phyloP scores from a whole-genome alignment of 768 basidiomycete species.

The Xerocomus brunneocitrinus region DNA sequence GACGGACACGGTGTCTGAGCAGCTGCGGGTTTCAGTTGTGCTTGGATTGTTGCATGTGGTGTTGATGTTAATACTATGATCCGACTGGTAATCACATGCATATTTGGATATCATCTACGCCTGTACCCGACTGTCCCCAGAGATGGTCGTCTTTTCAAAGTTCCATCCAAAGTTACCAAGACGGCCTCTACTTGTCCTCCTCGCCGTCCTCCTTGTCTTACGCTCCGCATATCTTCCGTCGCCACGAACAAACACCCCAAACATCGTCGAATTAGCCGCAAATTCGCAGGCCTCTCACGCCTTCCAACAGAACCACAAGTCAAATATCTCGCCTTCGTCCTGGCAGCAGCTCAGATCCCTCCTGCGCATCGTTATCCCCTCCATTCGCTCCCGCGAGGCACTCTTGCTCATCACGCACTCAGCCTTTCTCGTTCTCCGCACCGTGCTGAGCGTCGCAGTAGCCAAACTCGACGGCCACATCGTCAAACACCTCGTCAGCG shows the following conservation, averaged over 20 bases:
- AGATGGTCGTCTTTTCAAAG: slow-evolving; percentile 19
- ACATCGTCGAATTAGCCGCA: slow-evolving; percentile 57
- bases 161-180: neutral
- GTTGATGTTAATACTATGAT: slow-evolving; percentile 9
- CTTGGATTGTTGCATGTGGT: slow-evolving; percentile 40
- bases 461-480: slow-evolving; percentile 87
- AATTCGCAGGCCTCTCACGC: too few species aligned
- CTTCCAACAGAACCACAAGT: too few species aligned
- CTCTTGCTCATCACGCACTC: slow-evolving; percentile 75
- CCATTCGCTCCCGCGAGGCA: slow-evolving; percentile 61
- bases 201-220: slow-evolving; percentile 47
- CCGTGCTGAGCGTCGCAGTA: slow-evolving; percentile 82
- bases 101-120: neutral
- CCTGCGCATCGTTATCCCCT: slow-evolving; percentile 64
- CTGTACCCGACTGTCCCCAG: too few species aligned
- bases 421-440: slow-evolving; percentile 78
- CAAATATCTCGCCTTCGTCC: too few species aligned
- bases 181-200: slow-evolving; percentile 37
- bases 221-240: slow-evolving; percentile 37
- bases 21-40: slow-evolving; percentile 32
- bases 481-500: slow-evolving; percentile 84
- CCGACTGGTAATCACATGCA: slow-evolving; percentile 14
- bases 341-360: slow-evolving; percentile 70
- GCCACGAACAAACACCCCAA: slow-evolving; percentile 31
- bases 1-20: slow-evolving; percentile 44